Evolutionary conservation across 2,329 filamentous ascomycete species (phyloP).

Genomic region (Zymoseptoria tritici): DNA sequence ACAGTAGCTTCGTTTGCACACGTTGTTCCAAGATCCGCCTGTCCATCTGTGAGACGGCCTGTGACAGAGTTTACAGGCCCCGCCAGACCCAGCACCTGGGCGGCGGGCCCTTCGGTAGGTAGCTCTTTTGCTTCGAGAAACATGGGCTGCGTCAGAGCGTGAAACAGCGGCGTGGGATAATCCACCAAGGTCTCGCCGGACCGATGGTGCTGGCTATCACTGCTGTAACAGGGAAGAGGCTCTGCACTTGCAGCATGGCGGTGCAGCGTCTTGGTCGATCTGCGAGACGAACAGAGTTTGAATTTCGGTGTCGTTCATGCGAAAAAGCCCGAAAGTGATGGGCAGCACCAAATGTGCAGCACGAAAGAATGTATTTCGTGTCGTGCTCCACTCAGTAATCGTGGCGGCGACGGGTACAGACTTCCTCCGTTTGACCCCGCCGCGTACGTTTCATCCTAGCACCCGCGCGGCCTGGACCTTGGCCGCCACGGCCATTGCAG

Average conservation of each 20-base stretch:
- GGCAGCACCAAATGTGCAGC: neutral
- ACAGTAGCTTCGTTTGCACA: neutral
- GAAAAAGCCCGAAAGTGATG: neutral
- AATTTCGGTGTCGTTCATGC: neutral
- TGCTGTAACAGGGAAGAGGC: neutral
- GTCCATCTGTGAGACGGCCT: neutral
- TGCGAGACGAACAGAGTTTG: neutral
- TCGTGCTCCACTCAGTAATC: neutral
- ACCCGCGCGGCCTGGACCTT: neutral
- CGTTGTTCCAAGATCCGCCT: neutral
- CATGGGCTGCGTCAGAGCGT: conserved; percentile 9
- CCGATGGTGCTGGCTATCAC: neutral
- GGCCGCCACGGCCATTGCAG: neutral
- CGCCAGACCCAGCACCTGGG: neutral
- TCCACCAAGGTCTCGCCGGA: neutral
- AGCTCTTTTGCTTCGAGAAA: neutral
- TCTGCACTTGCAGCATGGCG: neutral
- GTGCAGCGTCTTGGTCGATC: neutral
- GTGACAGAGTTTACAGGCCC: neutral
- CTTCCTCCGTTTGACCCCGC: neutral
- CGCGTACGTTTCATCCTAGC: neutral
- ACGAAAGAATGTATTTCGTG: neutral
- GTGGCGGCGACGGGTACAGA: neutral
- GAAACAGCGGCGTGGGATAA: conserved; percentile 19
- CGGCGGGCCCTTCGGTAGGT: neutral